Percentiles rank a stretch among this genome's conserved stretches.
Conservation (phyloP, 129 eudicot genomes). For the Tanacetum coccineum region DNA sequence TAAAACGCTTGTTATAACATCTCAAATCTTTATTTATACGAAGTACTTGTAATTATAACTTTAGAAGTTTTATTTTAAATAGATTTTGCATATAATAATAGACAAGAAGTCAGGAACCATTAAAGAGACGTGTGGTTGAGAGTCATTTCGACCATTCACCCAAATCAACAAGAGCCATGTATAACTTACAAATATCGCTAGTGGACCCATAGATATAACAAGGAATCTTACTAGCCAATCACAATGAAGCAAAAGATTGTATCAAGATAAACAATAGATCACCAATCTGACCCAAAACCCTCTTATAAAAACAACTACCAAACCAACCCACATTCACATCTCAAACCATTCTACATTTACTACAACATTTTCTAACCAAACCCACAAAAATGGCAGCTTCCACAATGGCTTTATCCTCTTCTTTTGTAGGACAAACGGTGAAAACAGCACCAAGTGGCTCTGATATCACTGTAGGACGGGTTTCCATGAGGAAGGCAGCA, state of each 20-base stretch:
- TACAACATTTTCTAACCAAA: conserved; percentile 15
- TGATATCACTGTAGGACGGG: conserved; percentile 21
- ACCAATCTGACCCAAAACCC: conserved; percentile 22
- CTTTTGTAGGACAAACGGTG: conserved; percentile 35
- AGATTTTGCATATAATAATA: too few relatives aligned
- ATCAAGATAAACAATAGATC: conserved; percentile 28
- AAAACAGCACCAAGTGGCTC: conserved; percentile 28
- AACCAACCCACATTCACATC: conserved; percentile 25
- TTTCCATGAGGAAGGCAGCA: conserved; percentile 33
- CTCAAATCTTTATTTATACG: too few relatives aligned
- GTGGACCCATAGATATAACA: conserved; percentile 24
- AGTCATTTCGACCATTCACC: not conserved
- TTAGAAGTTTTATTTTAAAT: too few relatives aligned
- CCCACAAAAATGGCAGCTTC: conserved; percentile 36
- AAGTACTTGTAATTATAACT: too few relatives aligned
- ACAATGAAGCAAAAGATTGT: conserved; percentile 26
- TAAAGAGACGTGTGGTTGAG: conserved; percentile 16
- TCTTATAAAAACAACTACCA: conserved; percentile 11
- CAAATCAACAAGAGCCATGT: conserved; percentile 21
- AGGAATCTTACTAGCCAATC: conserved; percentile 28
- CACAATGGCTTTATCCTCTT: conserved; percentile 40
- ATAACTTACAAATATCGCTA: conserved; percentile 15
- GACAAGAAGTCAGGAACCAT: conserved; percentile 6
- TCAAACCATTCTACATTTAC: conserved; percentile 2
- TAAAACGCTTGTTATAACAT: too few relatives aligned